Evolutionary conservation across 148 eudicot genomes (phyloP).

Genomic region (Vaccinium vitisidaea): DNA sequence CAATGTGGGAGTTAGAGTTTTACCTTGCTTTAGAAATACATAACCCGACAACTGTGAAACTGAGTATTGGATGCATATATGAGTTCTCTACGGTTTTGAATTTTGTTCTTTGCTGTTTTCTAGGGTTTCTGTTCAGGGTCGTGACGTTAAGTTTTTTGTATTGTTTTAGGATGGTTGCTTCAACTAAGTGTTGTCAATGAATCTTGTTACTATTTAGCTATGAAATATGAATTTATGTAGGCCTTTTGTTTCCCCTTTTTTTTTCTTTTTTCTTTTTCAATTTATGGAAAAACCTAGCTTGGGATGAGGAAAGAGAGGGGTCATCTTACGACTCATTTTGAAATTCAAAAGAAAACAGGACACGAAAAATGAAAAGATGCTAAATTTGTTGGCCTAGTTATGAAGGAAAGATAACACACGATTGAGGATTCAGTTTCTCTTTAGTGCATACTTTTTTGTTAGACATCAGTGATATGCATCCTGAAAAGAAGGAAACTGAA

Average conservation of each 20-base stretch:
- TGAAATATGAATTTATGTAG: neutral
- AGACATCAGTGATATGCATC: neutral
- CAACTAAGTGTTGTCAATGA: too few species aligned
- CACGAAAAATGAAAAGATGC: neutral
- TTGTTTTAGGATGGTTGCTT: too few species aligned
- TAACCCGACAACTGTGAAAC: too few species aligned
- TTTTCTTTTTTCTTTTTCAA: too few species aligned
- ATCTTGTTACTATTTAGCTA: neutral
- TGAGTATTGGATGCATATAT: too few species aligned
- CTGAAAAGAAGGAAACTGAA: neutral
- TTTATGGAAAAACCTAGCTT: neutral
- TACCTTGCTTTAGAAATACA: too few species aligned
- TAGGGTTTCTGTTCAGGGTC: constrained; percentile 2
- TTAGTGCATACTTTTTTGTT: neutral
- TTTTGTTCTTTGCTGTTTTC: neutral
- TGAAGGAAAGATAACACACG: neutral
- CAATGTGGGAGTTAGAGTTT: too few species aligned
- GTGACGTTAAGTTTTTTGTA: neutral
- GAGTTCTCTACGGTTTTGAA: neutral
- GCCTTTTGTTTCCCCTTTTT: neutral
- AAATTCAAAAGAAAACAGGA: neutral
- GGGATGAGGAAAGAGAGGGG: neutral
- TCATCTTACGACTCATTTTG: neutral
- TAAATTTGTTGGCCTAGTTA: neutral
- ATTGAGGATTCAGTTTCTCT: neutral